Evolutionary conservation across 345 rosid genomes (phyloP).

Genomic region (Euphorbia tirucalli): DNA sequence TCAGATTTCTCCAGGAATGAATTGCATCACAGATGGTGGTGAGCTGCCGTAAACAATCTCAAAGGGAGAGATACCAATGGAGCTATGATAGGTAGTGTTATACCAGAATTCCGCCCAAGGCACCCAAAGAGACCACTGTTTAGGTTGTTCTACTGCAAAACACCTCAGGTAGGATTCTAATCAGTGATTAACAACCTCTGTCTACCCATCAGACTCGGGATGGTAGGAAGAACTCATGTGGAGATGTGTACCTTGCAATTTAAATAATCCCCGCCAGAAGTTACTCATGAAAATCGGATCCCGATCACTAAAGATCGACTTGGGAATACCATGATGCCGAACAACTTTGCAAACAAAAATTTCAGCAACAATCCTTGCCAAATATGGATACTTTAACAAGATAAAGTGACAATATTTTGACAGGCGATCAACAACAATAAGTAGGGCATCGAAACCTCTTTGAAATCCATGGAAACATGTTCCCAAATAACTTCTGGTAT

Average conservation of each 20-base stretch:
- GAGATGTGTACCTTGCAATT: not conserved
- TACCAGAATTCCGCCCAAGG: not conserved
- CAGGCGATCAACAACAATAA: too few relatives aligned
- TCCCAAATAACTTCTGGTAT: not conserved
- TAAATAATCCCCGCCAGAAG: too few relatives aligned
- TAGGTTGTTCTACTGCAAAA: not conserved
- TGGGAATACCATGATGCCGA: not conserved
- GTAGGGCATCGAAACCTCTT: too few relatives aligned
- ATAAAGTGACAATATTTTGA: accelerated
- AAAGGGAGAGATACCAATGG: not conserved
- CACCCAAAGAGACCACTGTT: not conserved
- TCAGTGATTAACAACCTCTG: too few relatives aligned
- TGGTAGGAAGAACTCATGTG: too few relatives aligned
- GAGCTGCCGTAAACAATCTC: not conserved
- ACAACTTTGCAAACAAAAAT: not conserved
- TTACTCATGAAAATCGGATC: not conserved
- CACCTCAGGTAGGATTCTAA: too few relatives aligned
- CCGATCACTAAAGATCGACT: not conserved
- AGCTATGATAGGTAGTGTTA: not conserved
- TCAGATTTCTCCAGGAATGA: not conserved
- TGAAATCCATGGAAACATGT: not conserved
- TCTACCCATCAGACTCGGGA: too few relatives aligned
- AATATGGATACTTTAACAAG: not conserved
- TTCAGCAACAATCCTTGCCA: not conserved
- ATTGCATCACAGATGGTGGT: not conserved